Evolutionary conservation across 257 asterid genomes (phyloP).

Genomic region (Fraxinus anomala): DNA sequence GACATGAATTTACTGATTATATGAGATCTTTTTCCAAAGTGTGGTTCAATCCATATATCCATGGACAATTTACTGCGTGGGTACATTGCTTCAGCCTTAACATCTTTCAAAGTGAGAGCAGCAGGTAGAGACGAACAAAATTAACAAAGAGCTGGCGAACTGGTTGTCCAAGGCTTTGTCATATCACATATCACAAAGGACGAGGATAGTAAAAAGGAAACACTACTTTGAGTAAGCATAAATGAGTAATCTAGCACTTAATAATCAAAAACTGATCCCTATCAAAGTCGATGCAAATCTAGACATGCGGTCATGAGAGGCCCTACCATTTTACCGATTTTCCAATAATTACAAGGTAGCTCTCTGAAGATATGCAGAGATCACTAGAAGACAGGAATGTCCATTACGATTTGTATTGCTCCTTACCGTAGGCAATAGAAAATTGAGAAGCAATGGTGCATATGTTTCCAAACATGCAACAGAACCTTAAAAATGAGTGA

Average conservation of each 20-base stretch:
- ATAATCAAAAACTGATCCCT: neutral
- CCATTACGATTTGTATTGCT: too few relatives aligned
- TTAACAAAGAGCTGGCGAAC: conserved; percentile 12
- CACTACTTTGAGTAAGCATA: neutral
- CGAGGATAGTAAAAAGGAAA: neutral
- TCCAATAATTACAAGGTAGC: neutral
- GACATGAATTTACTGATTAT: conserved; percentile 9
- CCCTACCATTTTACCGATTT: neutral
- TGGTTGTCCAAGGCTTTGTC: conserved; percentile 5
- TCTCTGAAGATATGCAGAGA: neutral
- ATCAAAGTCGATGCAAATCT: conserved; percentile 16
- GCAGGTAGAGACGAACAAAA: conserved; percentile 7
- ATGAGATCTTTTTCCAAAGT: neutral
- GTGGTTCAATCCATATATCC: conserved; percentile 3
- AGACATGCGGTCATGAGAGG: neutral
- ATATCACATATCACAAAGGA: neutral
- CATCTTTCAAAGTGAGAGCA: conserved; percentile 4
- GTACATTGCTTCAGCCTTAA: neutral
- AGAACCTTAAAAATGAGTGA: neutral
- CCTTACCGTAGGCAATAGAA: too few relatives aligned
- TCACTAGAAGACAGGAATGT: neutral
- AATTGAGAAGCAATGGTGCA: neutral
- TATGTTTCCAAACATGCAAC: neutral
- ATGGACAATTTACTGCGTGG: neutral
- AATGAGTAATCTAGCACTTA: neutral